Evolutionary conservation across 768 basidiomycete species (phyloP).

Genomic region (Termitomyces eurrhizus): DNA sequence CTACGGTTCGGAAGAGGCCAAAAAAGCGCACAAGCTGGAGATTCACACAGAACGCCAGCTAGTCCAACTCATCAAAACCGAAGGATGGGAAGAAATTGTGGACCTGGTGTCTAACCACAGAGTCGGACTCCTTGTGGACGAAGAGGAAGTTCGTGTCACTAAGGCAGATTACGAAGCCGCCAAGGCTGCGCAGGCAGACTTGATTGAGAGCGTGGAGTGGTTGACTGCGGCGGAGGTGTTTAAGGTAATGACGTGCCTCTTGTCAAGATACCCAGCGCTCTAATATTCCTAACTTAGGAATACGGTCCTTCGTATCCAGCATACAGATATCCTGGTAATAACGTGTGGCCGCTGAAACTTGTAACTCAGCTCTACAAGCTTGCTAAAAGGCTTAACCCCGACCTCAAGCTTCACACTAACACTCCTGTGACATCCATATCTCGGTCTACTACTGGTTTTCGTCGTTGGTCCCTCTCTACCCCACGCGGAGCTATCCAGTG

Average conservation of each 20-base stretch:
- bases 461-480: slow-evolving; percentile 55
- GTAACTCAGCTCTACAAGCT: slow-evolving; percentile 60
- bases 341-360: slow-evolving; percentile 81
- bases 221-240: slow-evolving; percentile 43
- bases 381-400: slow-evolving; percentile 25
- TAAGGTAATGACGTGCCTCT: slow-evolving; percentile 31
- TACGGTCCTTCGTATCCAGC: slow-evolving; percentile 51
- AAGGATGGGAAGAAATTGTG: slow-evolving; percentile 43
- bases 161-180: slow-evolving; percentile 52
- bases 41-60: slow-evolving; percentile 47
- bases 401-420: slow-evolving; percentile 63
- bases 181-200: slow-evolving; percentile 42
- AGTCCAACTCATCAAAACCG: slow-evolving; percentile 40
- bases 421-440: slow-evolving; percentile 59
- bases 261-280: background rate
- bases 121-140: slow-evolving; percentile 43
- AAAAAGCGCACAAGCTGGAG: slow-evolving; percentile 53
- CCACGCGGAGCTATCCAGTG: slow-evolving; percentile 62
- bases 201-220: slow-evolving; percentile 40
- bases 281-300: slow-evolving; percentile 19
- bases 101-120: slow-evolving; percentile 62
- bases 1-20: slow-evolving; percentile 54
- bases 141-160: slow-evolving; percentile 35
- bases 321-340: slow-evolving; percentile 49
- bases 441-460: slow-evolving; percentile 13